Evolutionary conservation across 345 rosid species (phyloP), one percentile per base, ranked within the genome.

Genomic region (Turnera subulata): DNA sequence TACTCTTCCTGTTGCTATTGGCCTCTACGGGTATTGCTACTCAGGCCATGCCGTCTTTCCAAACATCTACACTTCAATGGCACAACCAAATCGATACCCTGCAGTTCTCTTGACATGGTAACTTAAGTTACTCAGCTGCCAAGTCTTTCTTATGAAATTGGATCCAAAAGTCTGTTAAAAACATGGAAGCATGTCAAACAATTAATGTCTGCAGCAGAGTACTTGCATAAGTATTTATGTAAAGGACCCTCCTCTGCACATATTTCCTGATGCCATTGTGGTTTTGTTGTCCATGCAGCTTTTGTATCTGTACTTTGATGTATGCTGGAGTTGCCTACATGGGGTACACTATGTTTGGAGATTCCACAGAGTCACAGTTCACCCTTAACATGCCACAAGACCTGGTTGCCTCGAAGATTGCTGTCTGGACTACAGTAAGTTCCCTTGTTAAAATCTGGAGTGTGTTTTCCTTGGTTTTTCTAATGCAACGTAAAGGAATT

Each of bases 41-140:
- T 93, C 99, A 2, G 99, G 99, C 60, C 99, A 93, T 67, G 99
- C 99, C 52, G 90, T 93, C 46, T 93, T 93, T 50, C 97, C 99
- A 2, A 93, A 93, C 67, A 89, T 93, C 49, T 93, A 93, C 64
- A 80, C 90, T 39, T 93, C 99, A 16, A 89, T 93, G 97, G 94
- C 86, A 0, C 77, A 80, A 64, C 96, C 83, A 18, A 73, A 59
- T 69, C 88, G 82, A 72, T 93, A 50, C 50, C 82, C 99, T 47
- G 55, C 82, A 29, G 86, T 85, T 63, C 97, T 89, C 69, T 48
- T 85, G 40, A 60, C 79, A 17, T 80, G 97, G 99, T 89, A 82
- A 62, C 55, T 53, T n/a, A n/a, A n/a, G n/a, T n/a, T n/a, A n/a
- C n/a, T n/a, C n/a, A n/a, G n/a, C n/a, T n/a, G n/a, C n/a, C n/a